Base-by-base conservation (phyloP, 495 filamentous ascomycete genomes). In the Penicillium goetzii region DNA sequence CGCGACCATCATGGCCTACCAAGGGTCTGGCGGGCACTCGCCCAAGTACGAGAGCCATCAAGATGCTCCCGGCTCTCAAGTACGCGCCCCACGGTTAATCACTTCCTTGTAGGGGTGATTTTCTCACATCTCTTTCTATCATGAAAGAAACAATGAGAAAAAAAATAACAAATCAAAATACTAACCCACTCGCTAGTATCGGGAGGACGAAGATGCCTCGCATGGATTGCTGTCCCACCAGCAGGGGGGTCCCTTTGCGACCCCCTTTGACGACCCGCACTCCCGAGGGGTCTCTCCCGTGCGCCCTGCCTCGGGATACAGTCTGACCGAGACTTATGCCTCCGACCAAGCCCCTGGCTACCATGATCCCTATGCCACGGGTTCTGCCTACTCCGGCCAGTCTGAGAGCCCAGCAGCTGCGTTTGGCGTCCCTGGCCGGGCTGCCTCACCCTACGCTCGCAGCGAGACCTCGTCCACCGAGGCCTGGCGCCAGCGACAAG, bases 271-370 rank as follows among this genome's bases (percentile, higher is more conserved):
- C 68, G 91, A 92, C 70, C 84, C 88, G 58, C 81, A 86, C 67
- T 79, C 81, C 40, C 81, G 83, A 28, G 76, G 77, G 26, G 73
- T 74, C 51, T 86, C 83, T 8, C 83, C 84, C 52, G 74, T 77
- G 49, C 82, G 84, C 60, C 86, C 86, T 28, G 74, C 78, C 14
- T 88, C 84, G 3, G 77, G 89, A 26, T 98, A 99, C 82, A 95
- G 88, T 72, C 83, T 99, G 74, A 93, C 91, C 25, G 95, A 99
- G 80, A 92, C 94, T 11, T 99, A 98, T 76, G 88, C 87, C 26
- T 74, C 81, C 6, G 86, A 90, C 23, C 72, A 69, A 57, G 76
- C 80, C 54, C 80, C 85, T 30, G 64, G 74, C 5, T 84, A 83
- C 64, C 80, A 83, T 61, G 83, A 90, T 47, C 84, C 87, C 30